Base-by-base conservation (phyloP, 805 yeast species). In the Candida nemodendra region DNA sequence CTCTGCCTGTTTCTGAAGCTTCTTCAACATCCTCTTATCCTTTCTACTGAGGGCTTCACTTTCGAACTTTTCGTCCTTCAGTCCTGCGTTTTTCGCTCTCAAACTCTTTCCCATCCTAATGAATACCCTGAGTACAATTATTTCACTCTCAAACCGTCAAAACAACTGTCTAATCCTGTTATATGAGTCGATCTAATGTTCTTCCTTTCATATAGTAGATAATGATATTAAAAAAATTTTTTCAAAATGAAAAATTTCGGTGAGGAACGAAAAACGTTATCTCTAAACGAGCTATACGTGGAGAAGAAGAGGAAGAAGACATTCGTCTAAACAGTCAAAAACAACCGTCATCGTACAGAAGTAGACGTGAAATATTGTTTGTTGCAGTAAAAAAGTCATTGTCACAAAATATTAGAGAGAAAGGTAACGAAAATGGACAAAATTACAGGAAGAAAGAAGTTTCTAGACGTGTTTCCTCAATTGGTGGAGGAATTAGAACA, bases 401-500 rank as follows among this genome's bases (percentile, higher is more conserved):
- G n/a, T n/a, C n/a, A 5, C 34, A 18, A 18, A 18, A 18, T 19
- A 21, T 8, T 21, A 21, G 7, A 21, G 11, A 8, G 7, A 21
- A 21, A 21, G 18, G n/a, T 13, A 15, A 12, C 27, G 12, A 45
- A 4, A 31, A 61, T 62, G 65, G 67, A 61, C 27, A 69, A 69
- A 45, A 56, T 48, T 34, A 57, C 57, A 14, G 61, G 71, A 37
- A 81, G 71, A 66, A 65, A 71, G 30, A 77, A 73, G 55, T 85
- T 85, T 57, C 58, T 82, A 40, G 68, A 65, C 15, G 81, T 79
- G 33, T 89, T 91, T 66, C 95, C 91, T 47, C 71, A 70, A 27
- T 64, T 93, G 45, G 95, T 87, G 27, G 75, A 71, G 13, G 99
- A 91, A 57, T 69, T 91, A 48, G 73, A 71, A 39, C 75, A 73